Conservation (phyloP, 2,329 filamentous ascomycete species). For the Hymenoscyphus linearis region DNA sequence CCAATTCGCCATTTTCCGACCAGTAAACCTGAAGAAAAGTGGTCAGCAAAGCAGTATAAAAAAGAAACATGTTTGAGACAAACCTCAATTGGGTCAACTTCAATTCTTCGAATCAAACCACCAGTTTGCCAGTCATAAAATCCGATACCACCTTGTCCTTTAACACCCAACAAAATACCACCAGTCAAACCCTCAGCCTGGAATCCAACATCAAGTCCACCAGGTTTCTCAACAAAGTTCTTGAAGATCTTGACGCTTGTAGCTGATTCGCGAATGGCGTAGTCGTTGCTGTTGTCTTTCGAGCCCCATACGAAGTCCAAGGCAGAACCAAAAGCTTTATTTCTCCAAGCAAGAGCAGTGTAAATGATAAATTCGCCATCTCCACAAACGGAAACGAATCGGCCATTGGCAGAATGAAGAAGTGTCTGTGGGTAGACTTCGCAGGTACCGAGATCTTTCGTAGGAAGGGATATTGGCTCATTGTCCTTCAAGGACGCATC, state of each 20-base stretch:
- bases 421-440: conserved; percentile 96
- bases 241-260: conserved; percentile 97
- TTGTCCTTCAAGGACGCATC: conserved; percentile 84
- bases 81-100: conserved; percentile 57
- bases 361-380: conserved; percentile 99
- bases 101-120: conserved; percentile 83
- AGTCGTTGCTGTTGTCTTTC: conserved; percentile 97
- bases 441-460: conserved; percentile 92
- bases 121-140: conserved; percentile 96
- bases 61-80: background rate
- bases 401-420: conserved; percentile 90
- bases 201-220: conserved; percentile 89
- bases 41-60: conserved; percentile 5
- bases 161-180: conserved; percentile 87
- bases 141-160: conserved; percentile 88
- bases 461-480: conserved; percentile 75
- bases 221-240: conserved; percentile 90
- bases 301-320: conserved; percentile 96
- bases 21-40: conserved; percentile 67
- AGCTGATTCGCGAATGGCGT: conserved; percentile 89
- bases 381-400: conserved; percentile 83
- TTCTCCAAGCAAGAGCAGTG: conserved; percentile 91
- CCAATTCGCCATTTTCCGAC: conserved; percentile 93
- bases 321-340: conserved; percentile 94
- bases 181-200: conserved; percentile 87